Conservation (phyloP, 2,329 filamentous ascomycete species). For the Xylariaceae sp. region DNA sequence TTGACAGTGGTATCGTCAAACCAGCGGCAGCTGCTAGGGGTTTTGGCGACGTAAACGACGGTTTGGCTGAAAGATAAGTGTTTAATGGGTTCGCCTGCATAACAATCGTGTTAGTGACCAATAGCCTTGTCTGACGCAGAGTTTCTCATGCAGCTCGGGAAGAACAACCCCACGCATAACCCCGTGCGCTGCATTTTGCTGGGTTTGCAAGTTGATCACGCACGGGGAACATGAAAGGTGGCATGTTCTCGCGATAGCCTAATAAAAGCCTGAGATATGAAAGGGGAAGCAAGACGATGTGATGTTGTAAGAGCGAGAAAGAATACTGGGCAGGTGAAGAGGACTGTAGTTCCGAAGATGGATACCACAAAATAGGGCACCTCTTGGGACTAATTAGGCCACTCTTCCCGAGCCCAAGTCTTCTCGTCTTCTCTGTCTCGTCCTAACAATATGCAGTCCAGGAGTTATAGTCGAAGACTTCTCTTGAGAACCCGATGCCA, state of each 20-base stretch:
- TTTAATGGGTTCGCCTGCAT: constrained; percentile 85
- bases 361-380: no score
- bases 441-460: not conserved
- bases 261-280: not conserved
- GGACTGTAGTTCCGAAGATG: no score
- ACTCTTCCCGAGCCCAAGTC: not conserved
- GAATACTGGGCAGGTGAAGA: no score
- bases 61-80: constrained; percentile 88
- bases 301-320: not conserved
- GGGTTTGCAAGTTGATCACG: constrained; percentile 36
- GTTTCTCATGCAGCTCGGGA: constrained; percentile 21
- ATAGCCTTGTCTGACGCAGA: constrained; percentile 34
- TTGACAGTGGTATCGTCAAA: constrained; percentile 94
- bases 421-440: not conserved
- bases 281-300: constrained; percentile 2
- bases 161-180: constrained; percentile 30
- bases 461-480: not conserved
- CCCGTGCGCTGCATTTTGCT: constrained; percentile 31
- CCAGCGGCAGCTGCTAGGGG: constrained; percentile 87
- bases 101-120: constrained; percentile 45
- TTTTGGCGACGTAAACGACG: constrained; percentile 85
- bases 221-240: constrained; percentile 13
- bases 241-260: constrained; percentile 14
- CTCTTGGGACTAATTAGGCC: constrained; percentile 9
- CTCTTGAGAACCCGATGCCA: not conserved